Conservation (phyloP, 2,329 filamentous ascomycete genomes). For the Curvularia sp. region DNA sequence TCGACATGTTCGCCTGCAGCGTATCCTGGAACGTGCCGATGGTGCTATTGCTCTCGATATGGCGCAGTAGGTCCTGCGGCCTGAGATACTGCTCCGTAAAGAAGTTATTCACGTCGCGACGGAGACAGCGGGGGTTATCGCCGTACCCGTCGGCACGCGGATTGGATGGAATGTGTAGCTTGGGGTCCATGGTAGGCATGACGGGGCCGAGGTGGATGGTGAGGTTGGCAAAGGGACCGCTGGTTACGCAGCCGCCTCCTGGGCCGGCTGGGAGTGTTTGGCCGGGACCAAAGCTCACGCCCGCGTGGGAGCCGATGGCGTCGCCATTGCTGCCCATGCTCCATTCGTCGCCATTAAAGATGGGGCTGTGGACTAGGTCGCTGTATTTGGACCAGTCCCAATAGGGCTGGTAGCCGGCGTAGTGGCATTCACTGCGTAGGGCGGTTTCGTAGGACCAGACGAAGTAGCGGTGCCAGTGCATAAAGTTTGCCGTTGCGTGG, state of each 20-base stretch:
- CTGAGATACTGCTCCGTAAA: too few species aligned
- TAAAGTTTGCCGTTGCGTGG: slow-evolving; percentile 43
- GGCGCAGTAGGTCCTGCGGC: too few species aligned
- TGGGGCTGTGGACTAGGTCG: slow-evolving; percentile 56
- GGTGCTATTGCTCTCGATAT: too few species aligned
- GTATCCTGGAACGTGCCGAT: not conserved
- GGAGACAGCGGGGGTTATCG: slow-evolving; percentile 43
- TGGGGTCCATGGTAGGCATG: slow-evolving; percentile 38
- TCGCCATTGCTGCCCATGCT: slow-evolving; percentile 59
- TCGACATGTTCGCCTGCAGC: too few species aligned
- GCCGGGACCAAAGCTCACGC: slow-evolving; percentile 25
- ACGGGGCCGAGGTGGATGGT: slow-evolving; percentile 59
- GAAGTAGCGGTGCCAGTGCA: slow-evolving; percentile 55
- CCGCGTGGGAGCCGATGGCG: slow-evolving; percentile 28
- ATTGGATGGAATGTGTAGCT: slow-evolving; percentile 43
- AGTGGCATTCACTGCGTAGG: slow-evolving; percentile 53
- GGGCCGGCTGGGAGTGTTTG: slow-evolving; percentile 55
- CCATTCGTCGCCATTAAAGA: slow-evolving; percentile 64
- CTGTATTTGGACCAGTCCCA: slow-evolving; percentile 62
- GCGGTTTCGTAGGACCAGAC: slow-evolving; percentile 54
- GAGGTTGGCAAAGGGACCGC: slow-evolving; percentile 59
- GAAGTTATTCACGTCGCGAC: slow-evolving; percentile 40
- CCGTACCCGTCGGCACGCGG: slow-evolving; percentile 40
- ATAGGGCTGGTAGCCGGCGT: slow-evolving; percentile 55
- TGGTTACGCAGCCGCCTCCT: slow-evolving; percentile 64